phyloP scores from a whole-genome alignment of 2,329 filamentous ascomycete genomes.

The Talaromyces sp. region DNA sequence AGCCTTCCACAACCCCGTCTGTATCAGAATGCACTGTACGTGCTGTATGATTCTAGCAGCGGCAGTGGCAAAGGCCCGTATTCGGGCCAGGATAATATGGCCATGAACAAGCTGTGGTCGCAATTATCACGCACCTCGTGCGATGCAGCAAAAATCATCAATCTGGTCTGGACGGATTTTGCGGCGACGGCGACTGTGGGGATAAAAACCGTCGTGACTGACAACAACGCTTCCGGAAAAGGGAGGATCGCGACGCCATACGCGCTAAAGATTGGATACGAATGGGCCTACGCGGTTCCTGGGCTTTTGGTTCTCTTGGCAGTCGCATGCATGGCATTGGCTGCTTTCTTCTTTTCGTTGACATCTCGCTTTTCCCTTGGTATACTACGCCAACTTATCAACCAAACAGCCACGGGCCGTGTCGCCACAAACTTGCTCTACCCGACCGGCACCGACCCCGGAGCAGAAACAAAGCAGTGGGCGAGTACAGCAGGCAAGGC shows the following conservation, averaged over 20 bases:
- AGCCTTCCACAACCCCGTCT: background rate
- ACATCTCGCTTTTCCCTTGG: background rate
- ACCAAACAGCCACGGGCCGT: background rate
- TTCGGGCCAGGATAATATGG: conserved; percentile 30
- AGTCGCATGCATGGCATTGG: background rate
- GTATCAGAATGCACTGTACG: background rate
- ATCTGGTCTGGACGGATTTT: conserved; percentile 43
- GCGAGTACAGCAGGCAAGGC: background rate
- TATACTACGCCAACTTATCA: background rate
- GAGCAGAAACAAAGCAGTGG: background rate
- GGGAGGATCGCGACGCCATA: background rate
- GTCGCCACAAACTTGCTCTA: background rate
- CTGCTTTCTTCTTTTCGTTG: background rate
- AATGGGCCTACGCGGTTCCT: background rate
- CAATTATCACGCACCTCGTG: conserved; percentile 22
- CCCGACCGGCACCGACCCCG: background rate
- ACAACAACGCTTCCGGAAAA: background rate
- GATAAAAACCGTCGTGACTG: conserved; percentile 16
- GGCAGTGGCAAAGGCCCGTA: conserved; percentile 31
- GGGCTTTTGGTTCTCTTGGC: background rate
- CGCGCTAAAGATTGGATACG: background rate
- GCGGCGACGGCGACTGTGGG: conserved; percentile 40
- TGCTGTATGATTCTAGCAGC: conserved; percentile 20
- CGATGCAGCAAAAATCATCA: conserved; percentile 31
- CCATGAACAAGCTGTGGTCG: conserved; percentile 40